Percentiles rank a stretch among this genome's conserved stretches.
Evolutionary conservation across 2,329 filamentous ascomycete species (phyloP).

Genomic region (Fusarium nelsonii): DNA sequence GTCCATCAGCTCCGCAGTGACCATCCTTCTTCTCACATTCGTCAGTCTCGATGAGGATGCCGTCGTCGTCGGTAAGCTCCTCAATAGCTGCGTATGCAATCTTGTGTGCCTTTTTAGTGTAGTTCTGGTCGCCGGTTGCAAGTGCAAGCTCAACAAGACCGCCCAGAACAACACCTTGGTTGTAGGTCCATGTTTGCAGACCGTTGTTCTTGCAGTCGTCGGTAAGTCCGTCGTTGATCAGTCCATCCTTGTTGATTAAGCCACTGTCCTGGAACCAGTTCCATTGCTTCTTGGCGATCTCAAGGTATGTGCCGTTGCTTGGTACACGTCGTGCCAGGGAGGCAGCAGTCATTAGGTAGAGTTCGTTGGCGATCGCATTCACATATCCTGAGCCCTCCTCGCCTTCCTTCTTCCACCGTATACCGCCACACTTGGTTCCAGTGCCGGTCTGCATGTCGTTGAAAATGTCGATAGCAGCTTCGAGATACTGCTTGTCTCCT

Average conservation of each 20-base stretch:
- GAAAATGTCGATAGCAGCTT: slow-evolving; percentile 66
- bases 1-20: slow-evolving; percentile 62
- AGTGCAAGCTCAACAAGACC: slow-evolving; percentile 65
- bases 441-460: slow-evolving; percentile 66
- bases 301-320: slow-evolving; percentile 57
- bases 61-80: slow-evolving; percentile 57
- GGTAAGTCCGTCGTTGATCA: slow-evolving; percentile 67
- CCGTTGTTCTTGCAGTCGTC: slow-evolving; percentile 64
- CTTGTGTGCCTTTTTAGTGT: slow-evolving; percentile 57
- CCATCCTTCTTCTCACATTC: slow-evolving; percentile 52
- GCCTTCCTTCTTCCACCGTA: slow-evolving; percentile 68
- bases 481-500: slow-evolving; percentile 63
- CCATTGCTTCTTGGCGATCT: slow-evolving; percentile 65
- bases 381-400: slow-evolving; percentile 56
- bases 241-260: slow-evolving; percentile 63
- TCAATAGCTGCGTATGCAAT: slow-evolving; percentile 67
- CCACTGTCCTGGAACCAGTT: slow-evolving; percentile 64
- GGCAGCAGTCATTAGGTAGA: slow-evolving; percentile 66
- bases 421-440: slow-evolving; percentile 63
- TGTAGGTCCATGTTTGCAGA: slow-evolving; percentile 66
- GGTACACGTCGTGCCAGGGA: slow-evolving; percentile 64
- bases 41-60: slow-evolving; percentile 59
- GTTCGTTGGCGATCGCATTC: slow-evolving; percentile 69
- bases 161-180: slow-evolving; percentile 69
- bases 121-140: slow-evolving; percentile 57